Evolutionary conservation across 768 basidiomycete genomes (phyloP).

Genomic region (Podaxis rugospora): DNA sequence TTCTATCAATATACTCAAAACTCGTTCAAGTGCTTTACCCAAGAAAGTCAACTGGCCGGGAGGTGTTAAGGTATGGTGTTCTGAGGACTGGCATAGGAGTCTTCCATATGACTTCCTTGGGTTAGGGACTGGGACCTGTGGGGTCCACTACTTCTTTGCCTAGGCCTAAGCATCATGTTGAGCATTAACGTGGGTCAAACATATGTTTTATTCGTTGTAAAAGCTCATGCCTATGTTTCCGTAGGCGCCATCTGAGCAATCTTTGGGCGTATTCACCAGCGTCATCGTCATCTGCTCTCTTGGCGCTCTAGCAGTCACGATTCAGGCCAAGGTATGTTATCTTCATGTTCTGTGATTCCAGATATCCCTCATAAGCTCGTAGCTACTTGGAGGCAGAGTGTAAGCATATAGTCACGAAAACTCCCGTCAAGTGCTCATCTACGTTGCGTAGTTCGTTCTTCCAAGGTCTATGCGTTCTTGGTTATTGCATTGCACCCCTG

Average conservation of each 20-base stretch:
- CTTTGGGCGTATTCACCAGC: constrained; percentile 86
- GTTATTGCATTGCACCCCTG: constrained; percentile 93
- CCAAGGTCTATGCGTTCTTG: constrained; percentile 91
- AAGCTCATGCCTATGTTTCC: constrained; percentile 1
- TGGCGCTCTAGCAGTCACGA: constrained; percentile 85
- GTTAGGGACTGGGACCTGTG: constrained; percentile 97
- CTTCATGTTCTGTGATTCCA: neutral
- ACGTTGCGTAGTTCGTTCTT: constrained; percentile 72
- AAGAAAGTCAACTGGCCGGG: constrained; percentile 64
- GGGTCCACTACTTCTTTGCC: constrained; percentile 87
- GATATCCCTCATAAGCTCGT: neutral
- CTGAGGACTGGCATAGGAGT: neutral
- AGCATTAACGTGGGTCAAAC: constrained; percentile 67
- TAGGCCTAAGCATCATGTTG: constrained; percentile 77
- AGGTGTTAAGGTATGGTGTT: constrained; percentile 60
- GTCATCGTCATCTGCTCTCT: constrained; percentile 92
- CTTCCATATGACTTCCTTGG: neutral
- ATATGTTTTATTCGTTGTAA: neutral
- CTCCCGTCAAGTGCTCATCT: neutral
- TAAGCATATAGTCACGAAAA: constrained; percentile 27
- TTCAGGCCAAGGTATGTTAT: constrained; percentile 83
- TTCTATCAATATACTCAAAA: constrained; percentile 88
- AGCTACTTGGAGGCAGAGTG: constrained; percentile 85
- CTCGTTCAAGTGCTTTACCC: constrained; percentile 93
- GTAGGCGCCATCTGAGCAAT: constrained; percentile 80